Conservation (phyloP, 148 eudicot genomes). For the Nepenthes mirabilis region DNA sequence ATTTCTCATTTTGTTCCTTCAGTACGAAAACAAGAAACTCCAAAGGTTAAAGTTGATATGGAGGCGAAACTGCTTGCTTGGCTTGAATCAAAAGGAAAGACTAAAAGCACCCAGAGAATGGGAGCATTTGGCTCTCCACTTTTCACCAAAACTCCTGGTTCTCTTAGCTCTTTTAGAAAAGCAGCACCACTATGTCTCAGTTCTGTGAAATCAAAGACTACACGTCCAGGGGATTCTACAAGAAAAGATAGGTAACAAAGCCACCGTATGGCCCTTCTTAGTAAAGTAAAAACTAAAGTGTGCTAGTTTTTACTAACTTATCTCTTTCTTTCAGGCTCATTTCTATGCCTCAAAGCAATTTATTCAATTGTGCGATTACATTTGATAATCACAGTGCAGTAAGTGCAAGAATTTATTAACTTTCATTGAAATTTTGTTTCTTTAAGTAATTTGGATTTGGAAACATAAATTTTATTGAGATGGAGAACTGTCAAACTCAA, state of each 20-base stretch:
- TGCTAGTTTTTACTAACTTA: background rate
- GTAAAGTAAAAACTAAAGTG: too few relatives aligned
- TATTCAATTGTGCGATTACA: conserved; percentile 25
- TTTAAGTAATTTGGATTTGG: background rate
- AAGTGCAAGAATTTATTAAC: conserved; percentile 7
- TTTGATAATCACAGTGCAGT: conserved; percentile 21
- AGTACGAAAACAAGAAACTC: conserved; percentile 42
- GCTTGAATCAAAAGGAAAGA: conserved; percentile 87
- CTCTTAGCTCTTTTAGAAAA: conserved; percentile 34
- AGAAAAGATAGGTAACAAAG: conserved; percentile 28
- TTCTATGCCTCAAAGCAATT: conserved; percentile 23
- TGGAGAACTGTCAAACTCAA: too few relatives aligned
- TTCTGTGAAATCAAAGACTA: conserved; percentile 29
- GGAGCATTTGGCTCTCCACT: conserved; percentile 37
- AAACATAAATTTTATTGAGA: too few relatives aligned
- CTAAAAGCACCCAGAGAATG: conserved; percentile 38
- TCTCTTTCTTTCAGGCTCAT: conserved; percentile 16
- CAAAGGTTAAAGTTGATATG: conserved; percentile 62
- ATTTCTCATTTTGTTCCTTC: conserved; percentile 47
- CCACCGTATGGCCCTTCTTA: background rate
- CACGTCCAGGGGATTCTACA: conserved; percentile 12
- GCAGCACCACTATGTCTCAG: conserved; percentile 8
- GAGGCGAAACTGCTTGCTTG: conserved; percentile 74
- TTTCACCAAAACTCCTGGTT: conserved; percentile 32
- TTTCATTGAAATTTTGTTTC: background rate